Evolutionary conservation across 176 grass and related monocot species (phyloP).

Genomic region (Rhynchospora breviuscula): DNA sequence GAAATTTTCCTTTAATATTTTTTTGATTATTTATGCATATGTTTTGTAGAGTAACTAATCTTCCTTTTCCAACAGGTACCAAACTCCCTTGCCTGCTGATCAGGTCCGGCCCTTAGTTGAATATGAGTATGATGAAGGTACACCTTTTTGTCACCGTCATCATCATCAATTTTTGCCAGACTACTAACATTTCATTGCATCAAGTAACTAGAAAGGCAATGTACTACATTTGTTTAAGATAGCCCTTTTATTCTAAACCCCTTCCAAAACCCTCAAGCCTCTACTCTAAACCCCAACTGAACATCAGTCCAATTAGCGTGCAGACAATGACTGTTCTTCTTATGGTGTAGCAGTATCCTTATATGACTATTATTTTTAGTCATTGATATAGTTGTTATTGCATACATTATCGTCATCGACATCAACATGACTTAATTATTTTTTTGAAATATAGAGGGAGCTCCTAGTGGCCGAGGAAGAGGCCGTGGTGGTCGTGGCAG

Average conservation of each 20-base stretch:
- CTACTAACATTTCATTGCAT: background rate
- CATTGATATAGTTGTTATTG: background rate
- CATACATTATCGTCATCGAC: background rate
- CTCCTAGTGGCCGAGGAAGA: slow-evolving; percentile 59
- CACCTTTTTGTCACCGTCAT: background rate
- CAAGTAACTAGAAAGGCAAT: background rate
- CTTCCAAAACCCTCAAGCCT: background rate
- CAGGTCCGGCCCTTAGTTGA: slow-evolving; percentile 76
- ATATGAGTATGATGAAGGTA: slow-evolving; percentile 89
- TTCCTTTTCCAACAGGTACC: slow-evolving; percentile 60
- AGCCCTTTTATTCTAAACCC: background rate
- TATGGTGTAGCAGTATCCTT: background rate
- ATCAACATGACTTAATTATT: slow-evolving; percentile 14
- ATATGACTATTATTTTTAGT: background rate
- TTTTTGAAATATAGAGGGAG: slow-evolving; percentile 52
- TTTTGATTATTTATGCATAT: background rate
- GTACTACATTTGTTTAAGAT: background rate
- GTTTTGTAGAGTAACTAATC: background rate
- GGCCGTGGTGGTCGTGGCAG: slow-evolving; percentile 51
- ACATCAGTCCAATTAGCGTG: background rate
- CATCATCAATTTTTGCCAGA: background rate
- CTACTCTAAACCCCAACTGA: background rate
- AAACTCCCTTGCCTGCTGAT: slow-evolving; percentile 77
- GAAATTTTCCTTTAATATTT: background rate
- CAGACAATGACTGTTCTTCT: background rate